phyloP scores from a whole-genome alignment of 257 asterid genomes.

The Solanum medicagineum region DNA sequence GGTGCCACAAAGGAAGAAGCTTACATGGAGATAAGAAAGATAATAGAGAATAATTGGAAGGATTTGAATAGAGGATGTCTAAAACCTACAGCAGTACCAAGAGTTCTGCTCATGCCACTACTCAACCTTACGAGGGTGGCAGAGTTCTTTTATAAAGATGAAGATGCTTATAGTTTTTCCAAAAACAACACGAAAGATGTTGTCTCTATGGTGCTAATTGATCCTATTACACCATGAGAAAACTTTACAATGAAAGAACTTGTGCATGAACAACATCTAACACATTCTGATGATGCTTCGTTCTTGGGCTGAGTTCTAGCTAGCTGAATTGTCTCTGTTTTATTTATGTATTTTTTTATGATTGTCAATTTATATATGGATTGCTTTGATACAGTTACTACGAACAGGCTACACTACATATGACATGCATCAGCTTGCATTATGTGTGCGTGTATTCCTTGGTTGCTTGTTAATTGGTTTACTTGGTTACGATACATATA shows the following conservation, averaged over 20 bases:
- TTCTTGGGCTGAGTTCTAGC: no score
- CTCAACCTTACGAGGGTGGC: conserved; percentile 3
- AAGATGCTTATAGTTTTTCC: conserved; percentile 12
- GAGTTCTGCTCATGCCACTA: background rate
- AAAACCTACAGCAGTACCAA: background rate
- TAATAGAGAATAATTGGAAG: conserved; percentile 5
- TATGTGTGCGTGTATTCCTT: background rate
- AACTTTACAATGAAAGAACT: background rate
- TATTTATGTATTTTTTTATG: background rate
- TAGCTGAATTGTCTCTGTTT: background rate
- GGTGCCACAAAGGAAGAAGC: conserved; percentile 1
- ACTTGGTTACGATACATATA: no score
- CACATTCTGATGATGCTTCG: background rate
- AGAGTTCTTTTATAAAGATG: conserved; percentile 4
- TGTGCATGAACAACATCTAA: background rate
- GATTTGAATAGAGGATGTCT: conserved; percentile 10
- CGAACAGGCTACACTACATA: background rate
- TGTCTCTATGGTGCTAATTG: background rate
- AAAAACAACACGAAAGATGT: background rate
- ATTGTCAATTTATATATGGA: background rate
- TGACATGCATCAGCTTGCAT: background rate
- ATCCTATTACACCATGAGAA: background rate
- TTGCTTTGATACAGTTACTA: background rate
- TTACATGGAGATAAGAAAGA: background rate
- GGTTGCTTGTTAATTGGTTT: no score